phyloP scores from a whole-genome alignment of 805 yeast genomes.

The Cyberlindnera veronae region DNA sequence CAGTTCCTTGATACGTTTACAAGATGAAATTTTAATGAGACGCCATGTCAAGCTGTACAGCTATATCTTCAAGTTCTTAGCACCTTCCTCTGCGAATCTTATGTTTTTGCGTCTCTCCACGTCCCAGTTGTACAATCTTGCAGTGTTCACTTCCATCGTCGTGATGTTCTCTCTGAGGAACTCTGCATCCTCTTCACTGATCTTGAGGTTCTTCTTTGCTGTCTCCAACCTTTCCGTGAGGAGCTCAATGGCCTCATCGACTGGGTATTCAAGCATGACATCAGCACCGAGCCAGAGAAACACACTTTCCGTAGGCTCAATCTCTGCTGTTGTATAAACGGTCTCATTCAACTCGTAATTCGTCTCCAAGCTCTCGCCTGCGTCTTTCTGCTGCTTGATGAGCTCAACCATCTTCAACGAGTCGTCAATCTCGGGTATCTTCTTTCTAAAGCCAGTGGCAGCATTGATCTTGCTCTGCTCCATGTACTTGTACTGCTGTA shows the following conservation, averaged over 20 bases:
- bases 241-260: conserved; percentile 79
- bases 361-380: conserved; percentile 50
- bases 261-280: conserved; percentile 92
- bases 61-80: conserved; percentile 31
- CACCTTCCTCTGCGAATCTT: conserved; percentile 42
- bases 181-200: conserved; percentile 80
- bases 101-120: conserved; percentile 61
- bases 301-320: conserved; percentile 64
- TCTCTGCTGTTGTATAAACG: conserved; percentile 75
- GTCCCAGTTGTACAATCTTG: conserved; percentile 87
- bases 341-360: conserved; percentile 94
- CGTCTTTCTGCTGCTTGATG: conserved; percentile 46
- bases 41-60: too few relatives aligned
- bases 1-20: conserved; percentile 47
- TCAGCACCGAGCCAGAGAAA: conserved; percentile 97
- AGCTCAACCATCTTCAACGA: conserved; percentile 71
- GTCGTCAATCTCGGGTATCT: conserved; percentile 90
- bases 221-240: conserved; percentile 57
- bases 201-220: conserved; percentile 54
- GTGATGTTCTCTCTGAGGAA: conserved; percentile 86
- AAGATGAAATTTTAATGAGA: conserved; percentile 21
- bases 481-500: conserved; percentile 90
- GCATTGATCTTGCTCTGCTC: conserved; percentile 40
- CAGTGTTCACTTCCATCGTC: conserved; percentile 96
- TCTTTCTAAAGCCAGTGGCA: conserved; percentile 46